Evolutionary conservation across 495 filamentous ascomycete species (phyloP).

Genomic region (Extremus antarcticus): DNA sequence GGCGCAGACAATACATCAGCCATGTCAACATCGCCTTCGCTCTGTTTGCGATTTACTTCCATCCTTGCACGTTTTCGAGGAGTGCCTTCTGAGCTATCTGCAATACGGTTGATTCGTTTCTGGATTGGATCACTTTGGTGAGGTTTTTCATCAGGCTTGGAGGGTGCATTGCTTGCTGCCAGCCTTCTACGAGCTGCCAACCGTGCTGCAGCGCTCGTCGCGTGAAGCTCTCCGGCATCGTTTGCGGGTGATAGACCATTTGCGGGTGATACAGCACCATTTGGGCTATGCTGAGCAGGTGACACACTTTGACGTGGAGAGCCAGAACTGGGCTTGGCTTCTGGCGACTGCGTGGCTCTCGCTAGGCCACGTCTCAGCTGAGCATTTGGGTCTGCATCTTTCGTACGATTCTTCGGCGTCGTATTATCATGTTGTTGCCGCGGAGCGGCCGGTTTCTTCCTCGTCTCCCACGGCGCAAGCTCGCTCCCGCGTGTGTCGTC

Average conservation of each 20-base stretch:
- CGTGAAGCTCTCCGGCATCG: neutral
- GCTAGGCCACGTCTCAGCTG: neutral
- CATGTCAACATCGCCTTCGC: neutral
- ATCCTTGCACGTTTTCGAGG: neutral
- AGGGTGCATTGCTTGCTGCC: neutral
- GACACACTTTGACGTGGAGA: neutral
- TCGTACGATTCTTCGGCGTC: neutral
- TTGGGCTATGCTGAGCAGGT: neutral
- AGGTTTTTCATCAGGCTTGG: neutral
- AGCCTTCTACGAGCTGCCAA: slow-evolving; percentile 2
- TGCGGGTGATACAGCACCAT: neutral
- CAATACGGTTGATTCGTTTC: neutral
- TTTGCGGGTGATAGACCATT: neutral
- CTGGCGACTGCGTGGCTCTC: neutral
- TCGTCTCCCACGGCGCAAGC: slow-evolving; percentile 16
- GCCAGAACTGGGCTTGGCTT: neutral
- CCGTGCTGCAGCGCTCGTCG: slow-evolving; percentile 4
- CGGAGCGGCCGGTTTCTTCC: neutral
- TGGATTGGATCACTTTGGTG: neutral
- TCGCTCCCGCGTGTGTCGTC: neutral
- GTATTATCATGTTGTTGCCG: neutral
- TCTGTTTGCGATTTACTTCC: neutral
- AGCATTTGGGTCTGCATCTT: neutral
- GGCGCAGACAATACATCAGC: neutral
- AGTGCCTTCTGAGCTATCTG: neutral